Conservation (phyloP, 2,329 filamentous ascomycete species). For the Pezicula rhizophila region DNA sequence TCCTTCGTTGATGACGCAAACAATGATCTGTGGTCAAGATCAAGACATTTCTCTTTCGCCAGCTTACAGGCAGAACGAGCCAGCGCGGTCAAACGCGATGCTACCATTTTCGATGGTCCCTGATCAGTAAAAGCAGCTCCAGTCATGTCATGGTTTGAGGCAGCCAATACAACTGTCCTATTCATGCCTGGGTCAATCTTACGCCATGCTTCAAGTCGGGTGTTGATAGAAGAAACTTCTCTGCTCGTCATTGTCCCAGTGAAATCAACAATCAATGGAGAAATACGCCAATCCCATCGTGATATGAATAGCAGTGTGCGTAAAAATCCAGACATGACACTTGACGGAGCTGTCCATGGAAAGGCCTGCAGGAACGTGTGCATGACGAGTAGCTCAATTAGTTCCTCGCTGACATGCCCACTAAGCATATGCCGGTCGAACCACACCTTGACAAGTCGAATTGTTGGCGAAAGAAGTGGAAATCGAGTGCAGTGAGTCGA, state of each 20-base stretch:
- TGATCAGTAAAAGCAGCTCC: constrained; percentile 77
- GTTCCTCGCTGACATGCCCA: constrained; percentile 68
- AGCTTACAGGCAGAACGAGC: constrained; percentile 69
- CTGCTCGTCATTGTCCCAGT: constrained; percentile 55
- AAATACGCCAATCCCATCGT: constrained; percentile 85
- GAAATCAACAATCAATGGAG: constrained; percentile 76
- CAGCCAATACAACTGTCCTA: constrained; percentile 71
- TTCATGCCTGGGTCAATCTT: constrained; percentile 87
- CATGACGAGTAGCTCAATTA: constrained; percentile 77
- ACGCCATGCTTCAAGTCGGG: constrained; percentile 76
- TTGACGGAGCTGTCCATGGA: constrained; percentile 74
- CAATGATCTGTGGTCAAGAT: constrained; percentile 51
- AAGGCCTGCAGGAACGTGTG: constrained; percentile 75
- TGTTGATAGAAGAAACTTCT: constrained; percentile 57
- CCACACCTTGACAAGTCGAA: constrained; percentile 85
- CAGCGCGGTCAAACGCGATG: constrained; percentile 74
- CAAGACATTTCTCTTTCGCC: constrained; percentile 45
- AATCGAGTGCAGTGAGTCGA: constrained; percentile 75
- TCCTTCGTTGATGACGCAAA: constrained; percentile 70
- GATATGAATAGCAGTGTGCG: constrained; percentile 75
- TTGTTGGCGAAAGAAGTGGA: constrained; percentile 71
- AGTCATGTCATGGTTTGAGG: constrained; percentile 69
- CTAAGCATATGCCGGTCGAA: constrained; percentile 76
- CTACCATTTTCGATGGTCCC: constrained; percentile 73
- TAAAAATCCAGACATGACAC: constrained; percentile 72